phyloP scores from a whole-genome alignment of 495 filamentous ascomycete genomes.

The Penicillium coffeae region DNA sequence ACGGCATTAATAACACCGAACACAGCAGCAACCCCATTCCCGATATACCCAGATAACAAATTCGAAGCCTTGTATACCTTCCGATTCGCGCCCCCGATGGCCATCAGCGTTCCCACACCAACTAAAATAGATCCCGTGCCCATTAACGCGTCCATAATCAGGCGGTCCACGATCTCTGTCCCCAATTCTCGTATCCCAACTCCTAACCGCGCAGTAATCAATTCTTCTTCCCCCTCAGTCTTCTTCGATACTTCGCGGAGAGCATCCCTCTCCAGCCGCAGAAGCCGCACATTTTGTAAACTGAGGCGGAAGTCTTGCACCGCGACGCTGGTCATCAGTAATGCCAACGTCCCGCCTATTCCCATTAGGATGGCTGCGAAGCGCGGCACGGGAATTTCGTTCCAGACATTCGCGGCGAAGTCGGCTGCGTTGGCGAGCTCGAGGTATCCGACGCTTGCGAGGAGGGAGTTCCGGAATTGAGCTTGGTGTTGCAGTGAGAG shows the following conservation, averaged over 20 bases:
- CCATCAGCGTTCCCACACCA: constrained; percentile 47
- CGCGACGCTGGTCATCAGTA: constrained; percentile 43
- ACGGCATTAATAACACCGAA: constrained; percentile 42
- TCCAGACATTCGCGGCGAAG: constrained; percentile 54
- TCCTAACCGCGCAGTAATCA: constrained; percentile 28
- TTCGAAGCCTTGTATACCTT: constrained; percentile 41
- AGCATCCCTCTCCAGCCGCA: constrained; percentile 33
- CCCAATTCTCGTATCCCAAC: constrained; percentile 42
- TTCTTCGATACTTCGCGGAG: constrained; percentile 19
- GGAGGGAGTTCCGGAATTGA: constrained; percentile 45
- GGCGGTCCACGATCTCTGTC: constrained; percentile 44
- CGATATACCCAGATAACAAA: constrained; percentile 47
- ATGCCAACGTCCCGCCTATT: constrained; percentile 43
- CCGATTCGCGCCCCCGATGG: constrained; percentile 43
- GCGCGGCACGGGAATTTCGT: constrained; percentile 41
- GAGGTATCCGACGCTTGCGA: constrained; percentile 45
- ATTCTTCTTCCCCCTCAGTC: constrained; percentile 14
- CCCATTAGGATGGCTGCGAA: constrained; percentile 47
- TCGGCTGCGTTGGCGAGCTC: constrained; percentile 52
- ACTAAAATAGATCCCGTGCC: constrained; percentile 45
- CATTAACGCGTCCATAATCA: constrained; percentile 46
- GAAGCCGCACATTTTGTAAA: constrained; percentile 39
- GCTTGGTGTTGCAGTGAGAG: constrained; percentile 24
- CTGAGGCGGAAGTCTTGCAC: constrained; percentile 38
- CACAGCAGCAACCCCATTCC: constrained; percentile 40